Evolutionary conservation across 768 basidiomycete species (phyloP).

Genomic region (Pleurotus cornucopiae): DNA sequence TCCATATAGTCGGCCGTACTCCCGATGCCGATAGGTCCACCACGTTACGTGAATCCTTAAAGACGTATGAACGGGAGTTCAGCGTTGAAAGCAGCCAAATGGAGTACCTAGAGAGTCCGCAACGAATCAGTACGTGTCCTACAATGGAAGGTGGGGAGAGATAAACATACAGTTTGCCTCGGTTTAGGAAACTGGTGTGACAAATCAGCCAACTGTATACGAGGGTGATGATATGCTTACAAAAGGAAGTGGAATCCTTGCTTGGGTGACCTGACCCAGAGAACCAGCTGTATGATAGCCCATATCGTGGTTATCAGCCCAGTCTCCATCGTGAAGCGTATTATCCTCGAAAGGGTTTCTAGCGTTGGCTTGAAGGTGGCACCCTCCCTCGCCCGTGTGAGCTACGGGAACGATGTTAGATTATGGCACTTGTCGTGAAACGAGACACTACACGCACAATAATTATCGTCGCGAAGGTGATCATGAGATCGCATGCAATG

Average conservation of each 20-base stretch:
- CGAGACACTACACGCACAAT: conserved; percentile 8
- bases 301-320: conserved; percentile 10
- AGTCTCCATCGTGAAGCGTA: conserved; percentile 11
- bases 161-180: neutral
- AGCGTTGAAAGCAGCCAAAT: conserved; percentile 8
- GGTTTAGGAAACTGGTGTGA: neutral
- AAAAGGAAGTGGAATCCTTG: conserved; percentile 9
- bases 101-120: neutral
- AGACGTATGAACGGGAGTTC: neutral
- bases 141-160: neutral
- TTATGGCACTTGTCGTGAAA: neutral
- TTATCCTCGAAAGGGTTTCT: neutral
- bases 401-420: neutral
- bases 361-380: neutral
- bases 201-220: neutral
- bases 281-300: conserved; percentile 8
- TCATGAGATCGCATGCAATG: conserved; percentile 10
- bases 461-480: conserved; percentile 10
- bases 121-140: neutral
- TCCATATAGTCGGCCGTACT: neutral
- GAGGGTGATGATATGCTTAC: neutral
- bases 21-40: neutral
- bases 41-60: neutral
- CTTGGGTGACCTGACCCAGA: conserved; percentile 5
- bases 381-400: neutral